Evolutionary conservation across 352 stramenopile species (phyloP), one percentile per base, ranked within the genome.

Genomic region (Pythium aristosporum): DNA sequence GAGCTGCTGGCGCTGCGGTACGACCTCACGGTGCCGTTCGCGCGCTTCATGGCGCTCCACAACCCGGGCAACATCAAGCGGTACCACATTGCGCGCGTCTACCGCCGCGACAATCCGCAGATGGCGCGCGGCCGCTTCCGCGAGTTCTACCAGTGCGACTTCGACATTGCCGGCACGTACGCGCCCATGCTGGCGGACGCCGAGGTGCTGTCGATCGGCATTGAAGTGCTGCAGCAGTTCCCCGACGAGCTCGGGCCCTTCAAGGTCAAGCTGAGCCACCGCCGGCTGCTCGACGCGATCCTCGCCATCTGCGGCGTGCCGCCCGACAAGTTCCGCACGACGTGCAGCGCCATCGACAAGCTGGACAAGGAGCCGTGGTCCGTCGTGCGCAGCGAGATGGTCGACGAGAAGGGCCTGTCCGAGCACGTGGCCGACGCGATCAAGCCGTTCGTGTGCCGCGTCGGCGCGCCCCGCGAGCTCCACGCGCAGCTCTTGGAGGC

Each of bases 71-170:
- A 99, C 74, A 99, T 99, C 63, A 99, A 99, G 77, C 90, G 97
- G 44, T 99, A 93, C 82, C 97, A 99, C 77, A 99, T 99, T 66
- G 97, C 95, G 28, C 97, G 97, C 67, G 96, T 98, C 20, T 99
- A 99, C 78, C 80, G 97, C 34, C 87, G 97, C 52, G 97, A 99
- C 82, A 96, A 98, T 70, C 96, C 96, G 46, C 81, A 96, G 51
- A 91, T 98, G 76, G 90, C 87, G 21, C 91, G 92, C 41, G 97
- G 97, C 48, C 86, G 97, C 57, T 99, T 98, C 79, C 89, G 97
- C 50, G 97, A 99, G 71, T 99, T 99, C 75, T 99, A 99, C 82
- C 97, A 99, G 76, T 99, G 97, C 72, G 97, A 99, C 68, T 99
- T 99, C 60, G 97, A 99, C 75, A 98, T 99, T 68, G 97, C 97